Evolutionary conservation across 192 early-diverging fungal species (phyloP).

Genomic region (Podila verticillata): DNA sequence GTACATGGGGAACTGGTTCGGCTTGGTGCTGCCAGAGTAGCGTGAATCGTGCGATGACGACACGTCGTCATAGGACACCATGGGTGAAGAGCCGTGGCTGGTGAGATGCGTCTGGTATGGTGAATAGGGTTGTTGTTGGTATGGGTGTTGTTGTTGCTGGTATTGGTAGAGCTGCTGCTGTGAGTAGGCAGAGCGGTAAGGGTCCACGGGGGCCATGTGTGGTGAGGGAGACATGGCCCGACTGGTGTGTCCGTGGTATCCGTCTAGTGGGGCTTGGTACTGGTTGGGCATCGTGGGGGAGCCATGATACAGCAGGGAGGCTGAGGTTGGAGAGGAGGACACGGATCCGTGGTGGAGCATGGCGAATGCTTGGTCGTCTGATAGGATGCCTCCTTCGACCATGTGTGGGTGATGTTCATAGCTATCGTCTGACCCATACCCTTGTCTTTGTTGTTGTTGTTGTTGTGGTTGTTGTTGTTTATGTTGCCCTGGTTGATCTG

Average conservation of each 20-base stretch:
- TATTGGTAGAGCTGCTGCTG: conserved; percentile 29
- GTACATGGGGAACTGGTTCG: conserved; percentile 16
- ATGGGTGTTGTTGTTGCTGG: conserved; percentile 5
- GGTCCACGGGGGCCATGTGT: conserved; percentile 6
- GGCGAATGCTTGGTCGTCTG: background rate
- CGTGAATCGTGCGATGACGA: background rate
- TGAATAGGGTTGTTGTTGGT: conserved; percentile 9
- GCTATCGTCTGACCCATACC: conserved; percentile 5
- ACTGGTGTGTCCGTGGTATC: conserved; percentile 1
- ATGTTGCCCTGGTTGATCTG: background rate
- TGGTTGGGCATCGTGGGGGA: background rate
- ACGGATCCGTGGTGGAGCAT: background rate
- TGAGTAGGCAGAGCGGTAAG: conserved; percentile 32
- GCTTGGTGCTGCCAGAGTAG: conserved; percentile 20
- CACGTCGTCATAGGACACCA: conserved; percentile 13
- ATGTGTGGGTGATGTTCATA: background rate
- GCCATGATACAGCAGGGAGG: background rate
- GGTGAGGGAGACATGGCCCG: background rate
- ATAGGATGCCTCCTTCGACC: background rate
- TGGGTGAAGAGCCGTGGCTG: background rate
- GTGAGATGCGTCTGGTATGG: conserved; percentile 9
- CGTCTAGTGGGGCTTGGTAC: background rate
- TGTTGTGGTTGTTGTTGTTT: background rate
- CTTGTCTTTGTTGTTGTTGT: background rate
- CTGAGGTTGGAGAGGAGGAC: background rate